Evolutionary conservation across 371 early-diverging fungal species (phyloP).

Genomic region (Mortierella sp.): DNA sequence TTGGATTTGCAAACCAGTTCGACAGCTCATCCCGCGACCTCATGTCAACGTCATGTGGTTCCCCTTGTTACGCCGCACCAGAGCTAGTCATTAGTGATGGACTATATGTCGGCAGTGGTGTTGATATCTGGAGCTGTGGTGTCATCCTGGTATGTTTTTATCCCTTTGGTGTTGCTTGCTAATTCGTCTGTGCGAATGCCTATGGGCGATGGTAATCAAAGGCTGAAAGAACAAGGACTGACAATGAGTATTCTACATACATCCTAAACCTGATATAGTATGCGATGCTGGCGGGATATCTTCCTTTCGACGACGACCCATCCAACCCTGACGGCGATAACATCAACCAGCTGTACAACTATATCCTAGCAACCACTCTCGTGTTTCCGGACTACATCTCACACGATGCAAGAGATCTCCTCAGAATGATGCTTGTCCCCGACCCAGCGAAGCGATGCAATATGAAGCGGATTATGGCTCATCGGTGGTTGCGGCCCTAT

Average conservation of each 20-base stretch:
- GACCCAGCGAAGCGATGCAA: constrained; percentile 90
- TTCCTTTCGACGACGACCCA: constrained; percentile 99
- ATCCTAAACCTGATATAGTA: constrained; percentile 56
- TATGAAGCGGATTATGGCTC: constrained; percentile 89
- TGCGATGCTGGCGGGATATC: constrained; percentile 97
- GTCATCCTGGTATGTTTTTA: constrained; percentile 75
- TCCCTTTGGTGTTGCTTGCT: no score
- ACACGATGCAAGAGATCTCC: constrained; percentile 82
- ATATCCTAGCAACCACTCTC: constrained; percentile 92
- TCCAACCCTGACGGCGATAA: constrained; percentile 98
- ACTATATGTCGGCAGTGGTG: constrained; percentile 95
- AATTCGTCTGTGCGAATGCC: no score
- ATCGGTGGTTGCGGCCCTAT: constrained; percentile 76
- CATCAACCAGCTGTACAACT: constrained; percentile 96
- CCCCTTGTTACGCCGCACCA: constrained; percentile 98
- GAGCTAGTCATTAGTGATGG: constrained; percentile 97
- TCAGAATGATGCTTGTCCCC: constrained; percentile 93
- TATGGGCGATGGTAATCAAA: no score
- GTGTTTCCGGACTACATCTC: constrained; percentile 94
- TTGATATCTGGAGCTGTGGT: constrained; percentile 97
- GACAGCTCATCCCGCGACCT: constrained; percentile 75
- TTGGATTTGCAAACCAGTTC: constrained; percentile 98
- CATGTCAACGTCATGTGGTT: constrained; percentile 94
- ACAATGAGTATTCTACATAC: no score
- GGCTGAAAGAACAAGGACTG: no score